A percentile compares a stretch with the other conserved stretches of the same genome.
These are phyloP conservation scores for Auxenochlorella pyrenoidosa DNA, from an alignment of 139 green algal species.

Conservation along the genomic window DNA sequence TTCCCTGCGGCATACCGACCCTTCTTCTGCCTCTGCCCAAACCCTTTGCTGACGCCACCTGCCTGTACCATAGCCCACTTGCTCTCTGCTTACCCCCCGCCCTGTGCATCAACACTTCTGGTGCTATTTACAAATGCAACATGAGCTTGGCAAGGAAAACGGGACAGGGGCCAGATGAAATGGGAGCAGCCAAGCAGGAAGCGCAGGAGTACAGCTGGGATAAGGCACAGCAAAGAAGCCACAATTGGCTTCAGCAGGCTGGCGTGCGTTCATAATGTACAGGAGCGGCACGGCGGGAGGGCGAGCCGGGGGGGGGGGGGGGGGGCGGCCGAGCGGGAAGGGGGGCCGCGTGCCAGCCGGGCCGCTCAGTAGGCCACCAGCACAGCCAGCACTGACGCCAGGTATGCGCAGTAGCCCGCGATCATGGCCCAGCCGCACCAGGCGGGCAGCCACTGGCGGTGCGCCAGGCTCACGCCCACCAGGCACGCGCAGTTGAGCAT, in stretches of 20 bases:
- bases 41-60: too few relatives aligned
- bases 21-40: too few relatives aligned
- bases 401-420: constrained; percentile 73
- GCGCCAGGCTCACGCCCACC: constrained; percentile 60
- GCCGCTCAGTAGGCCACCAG: neutral
- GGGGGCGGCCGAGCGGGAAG: neutral
- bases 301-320: too few relatives aligned
- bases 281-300: too few relatives aligned
- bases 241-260: too few relatives aligned
- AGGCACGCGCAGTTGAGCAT: constrained; percentile 65
- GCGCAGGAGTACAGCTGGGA: neutral
- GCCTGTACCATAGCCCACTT: too few relatives aligned
- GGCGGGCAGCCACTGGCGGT: constrained; percentile 58
- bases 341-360: neutral
- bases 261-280: too few relatives aligned
- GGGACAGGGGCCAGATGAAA: neutral
- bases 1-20: too few relatives aligned
- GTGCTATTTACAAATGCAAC: neutral
- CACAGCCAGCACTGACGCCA: constrained; percentile 44
- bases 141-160: neutral
- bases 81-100: too few relatives aligned
- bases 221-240: too few relatives aligned
- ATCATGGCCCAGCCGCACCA: constrained; percentile 78
- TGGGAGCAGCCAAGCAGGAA: neutral
- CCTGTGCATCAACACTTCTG: too few relatives aligned